Evolutionary conservation across 306 rosid species (phyloP), one percentile per base, ranked within the genome.

Genomic region (Luffa aegyptiaca): DNA sequence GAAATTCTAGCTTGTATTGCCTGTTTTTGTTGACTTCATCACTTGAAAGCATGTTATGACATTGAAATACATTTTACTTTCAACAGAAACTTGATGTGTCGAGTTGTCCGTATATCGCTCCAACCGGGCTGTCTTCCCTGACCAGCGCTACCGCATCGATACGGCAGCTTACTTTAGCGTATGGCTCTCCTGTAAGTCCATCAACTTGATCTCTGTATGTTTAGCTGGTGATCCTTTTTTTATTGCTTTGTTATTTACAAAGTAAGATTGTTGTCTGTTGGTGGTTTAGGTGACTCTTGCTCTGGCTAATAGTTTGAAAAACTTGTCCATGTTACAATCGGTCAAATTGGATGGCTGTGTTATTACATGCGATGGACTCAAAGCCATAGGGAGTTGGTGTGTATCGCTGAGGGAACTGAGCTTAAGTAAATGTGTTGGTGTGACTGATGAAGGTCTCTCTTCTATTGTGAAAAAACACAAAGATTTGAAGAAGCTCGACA

Each of bases 391-490:
- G 80, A 88, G 82, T 85, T 87, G 90, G 79, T 85, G 93, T 79
- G 75, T 81, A 31, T 93, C 96, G 8, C 81, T 95, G 9, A 88
- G 74, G 83, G 97, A 91, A 83, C 81, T 95, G 80, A 89, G 97
- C 89, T 86, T 95, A 80, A 93, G 99, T 59, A 95, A 95, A 88
- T 93, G 99, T 81, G 72, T 66, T 18, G 99, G 93, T 71, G 97
- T 95, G 76, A 90, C 93, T 1, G 97, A 95, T 57, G 93, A 91
- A 18, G 93, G 97, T 69, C 91, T 95, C 63, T 87, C 92, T 20
- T 86, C 84, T 61, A 73, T 95, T 57, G 89, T 93, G 76, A 89
- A 81, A 16, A 95, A 93, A 83, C 97, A 91, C 85, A 90, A 35
- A 78, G 93, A 90, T 83, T 85, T 95, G 78, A 86, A 84, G 90